Conservation (phyloP, 192 early-diverging fungal species). For the Polychytrium aggregatum region DNA sequence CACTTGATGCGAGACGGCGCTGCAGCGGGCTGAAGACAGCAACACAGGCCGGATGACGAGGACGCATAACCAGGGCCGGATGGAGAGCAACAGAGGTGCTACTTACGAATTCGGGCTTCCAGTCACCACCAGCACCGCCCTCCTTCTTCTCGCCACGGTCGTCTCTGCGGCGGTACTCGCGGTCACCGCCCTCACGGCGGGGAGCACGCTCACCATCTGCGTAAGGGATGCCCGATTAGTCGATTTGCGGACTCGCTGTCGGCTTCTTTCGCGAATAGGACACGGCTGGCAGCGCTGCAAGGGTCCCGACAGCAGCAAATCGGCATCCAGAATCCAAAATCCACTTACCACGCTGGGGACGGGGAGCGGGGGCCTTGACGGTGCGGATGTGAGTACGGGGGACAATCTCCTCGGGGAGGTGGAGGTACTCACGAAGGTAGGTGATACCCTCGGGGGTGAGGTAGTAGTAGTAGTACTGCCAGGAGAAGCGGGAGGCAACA, state of each 20-base stretch:
- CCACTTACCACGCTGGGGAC: too few relatives aligned
- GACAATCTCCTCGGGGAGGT: slow-evolving; percentile 94
- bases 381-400: slow-evolving; percentile 96
- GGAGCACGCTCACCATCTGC: slow-evolving; percentile 63
- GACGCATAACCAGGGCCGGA: too few relatives aligned
- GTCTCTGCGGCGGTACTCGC: slow-evolving; percentile 73
- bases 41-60: too few relatives aligned
- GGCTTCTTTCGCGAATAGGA: too few relatives aligned
- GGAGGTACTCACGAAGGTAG: slow-evolving; percentile 91
- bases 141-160: slow-evolving; percentile 83
- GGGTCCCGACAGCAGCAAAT: too few relatives aligned
- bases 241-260: too few relatives aligned
- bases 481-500: slow-evolving; percentile 96
- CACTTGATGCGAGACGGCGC: too few relatives aligned
- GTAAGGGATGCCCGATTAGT: slow-evolving; percentile 7
- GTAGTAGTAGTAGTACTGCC: slow-evolving; percentile 99
- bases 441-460: slow-evolving; percentile 96
- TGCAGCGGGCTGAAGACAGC: too few relatives aligned
- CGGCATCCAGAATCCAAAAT: too few relatives aligned
- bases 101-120: slow-evolving; percentile 89
- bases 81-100: too few relatives aligned
- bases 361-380: slow-evolving; percentile 59
- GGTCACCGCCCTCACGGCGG: slow-evolving; percentile 41
- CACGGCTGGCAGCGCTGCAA: too few relatives aligned
- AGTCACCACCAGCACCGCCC: slow-evolving; percentile 75